Conservation (phyloP, 768 basidiomycete genomes). For the Gelatoporia subvermispora region DNA sequence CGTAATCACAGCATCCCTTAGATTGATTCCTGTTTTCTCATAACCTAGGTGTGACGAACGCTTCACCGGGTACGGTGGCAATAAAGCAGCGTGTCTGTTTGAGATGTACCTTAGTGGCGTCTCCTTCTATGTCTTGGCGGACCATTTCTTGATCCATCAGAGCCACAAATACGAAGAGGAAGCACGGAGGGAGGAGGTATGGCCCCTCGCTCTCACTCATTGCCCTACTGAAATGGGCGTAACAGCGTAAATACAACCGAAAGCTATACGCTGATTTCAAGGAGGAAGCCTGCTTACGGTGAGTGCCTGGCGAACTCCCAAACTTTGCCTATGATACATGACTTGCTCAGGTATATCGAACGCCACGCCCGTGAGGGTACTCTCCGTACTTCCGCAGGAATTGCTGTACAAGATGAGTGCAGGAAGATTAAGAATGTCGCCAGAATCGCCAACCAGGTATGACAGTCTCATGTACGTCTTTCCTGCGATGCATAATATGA, state of each 20-base stretch:
- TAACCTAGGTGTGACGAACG: conserved; percentile 79
- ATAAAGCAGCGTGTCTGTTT: conserved; percentile 89
- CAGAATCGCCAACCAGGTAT: conserved; percentile 37
- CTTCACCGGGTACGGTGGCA: conserved; percentile 87
- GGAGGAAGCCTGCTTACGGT: conserved; percentile 72
- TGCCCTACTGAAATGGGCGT: neutral
- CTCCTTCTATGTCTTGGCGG: conserved; percentile 76
- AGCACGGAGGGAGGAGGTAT: conserved; percentile 65
- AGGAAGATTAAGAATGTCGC: conserved; percentile 53
- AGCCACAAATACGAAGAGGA: conserved; percentile 78
- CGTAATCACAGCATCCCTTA: too few relatives aligned
- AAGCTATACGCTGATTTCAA: conserved; percentile 75
- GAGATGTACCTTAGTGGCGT: conserved; percentile 88
- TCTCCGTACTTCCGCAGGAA: conserved; percentile 45
- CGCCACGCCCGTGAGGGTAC: conserved; percentile 47
- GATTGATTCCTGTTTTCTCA: neutral
- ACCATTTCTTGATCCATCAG: conserved; percentile 89
- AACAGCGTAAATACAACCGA: conserved; percentile 67
- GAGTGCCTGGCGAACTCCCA: conserved; percentile 4
- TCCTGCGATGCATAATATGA: too few relatives aligned
- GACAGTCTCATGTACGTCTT: conserved; percentile 1
- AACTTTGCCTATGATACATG: neutral
- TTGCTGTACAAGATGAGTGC: conserved; percentile 59
- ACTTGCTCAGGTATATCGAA: conserved; percentile 52
- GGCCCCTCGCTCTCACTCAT: conserved; percentile 1